Percentiles rank a stretch among this genome's conserved stretches.
These are phyloP conservation scores for Lachancea thermotolerans DNA, from an alignment of 805 yeast genomes.

Conservation along the genomic window DNA sequence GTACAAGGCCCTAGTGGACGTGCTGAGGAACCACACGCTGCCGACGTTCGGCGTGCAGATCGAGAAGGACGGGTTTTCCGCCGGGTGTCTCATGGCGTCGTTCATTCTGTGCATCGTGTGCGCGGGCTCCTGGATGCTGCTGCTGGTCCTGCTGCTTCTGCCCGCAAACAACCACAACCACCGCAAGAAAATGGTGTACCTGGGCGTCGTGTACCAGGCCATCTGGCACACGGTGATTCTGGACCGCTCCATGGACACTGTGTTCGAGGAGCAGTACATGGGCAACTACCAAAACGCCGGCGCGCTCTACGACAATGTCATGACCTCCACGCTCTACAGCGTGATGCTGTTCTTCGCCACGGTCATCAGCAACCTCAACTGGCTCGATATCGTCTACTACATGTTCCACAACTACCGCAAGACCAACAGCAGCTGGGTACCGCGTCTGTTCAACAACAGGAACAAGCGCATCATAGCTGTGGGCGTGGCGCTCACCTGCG, in stretches of 20 bases:
- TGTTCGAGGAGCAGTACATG: slow-evolving; percentile 45
- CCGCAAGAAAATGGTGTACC: slow-evolving; percentile 50
- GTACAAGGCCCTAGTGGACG: slow-evolving; percentile 3
- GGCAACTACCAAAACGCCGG: slow-evolving; percentile 47
- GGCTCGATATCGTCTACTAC: slow-evolving; percentile 26
- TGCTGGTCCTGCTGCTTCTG: slow-evolving; percentile 46
- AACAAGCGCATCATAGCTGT: slow-evolving; percentile 15
- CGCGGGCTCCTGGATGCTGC: slow-evolving; percentile 65
- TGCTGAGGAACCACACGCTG: slow-evolving; percentile 6
- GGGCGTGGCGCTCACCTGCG: slow-evolving; percentile 10
- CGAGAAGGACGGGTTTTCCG: slow-evolving; percentile 32
- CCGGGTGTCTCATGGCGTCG: slow-evolving; percentile 38
- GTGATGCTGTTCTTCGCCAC: slow-evolving; percentile 13
- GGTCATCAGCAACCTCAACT: slow-evolving; percentile 19
- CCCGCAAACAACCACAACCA: slow-evolving; percentile 39
- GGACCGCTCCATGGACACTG: slow-evolving; percentile 35
- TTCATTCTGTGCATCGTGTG: slow-evolving; percentile 51
- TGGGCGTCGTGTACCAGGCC: slow-evolving; percentile 54
- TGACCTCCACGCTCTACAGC: slow-evolving; percentile 13
- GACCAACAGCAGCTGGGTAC: slow-evolving; percentile 12
- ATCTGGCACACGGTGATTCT: slow-evolving; percentile 48
- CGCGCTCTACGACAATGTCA: slow-evolving; percentile 26
- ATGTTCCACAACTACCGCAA: slow-evolving; percentile 18
- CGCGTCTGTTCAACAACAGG: slow-evolving; percentile 15
- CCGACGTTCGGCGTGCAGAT: slow-evolving; percentile 7